Percentiles rank a stretch among this genome's conserved stretches.
These are phyloP conservation scores for Microdochium nivale DNA, from an alignment of 2,329 filamentous ascomycete genomes.

Conservation along the genomic window DNA sequence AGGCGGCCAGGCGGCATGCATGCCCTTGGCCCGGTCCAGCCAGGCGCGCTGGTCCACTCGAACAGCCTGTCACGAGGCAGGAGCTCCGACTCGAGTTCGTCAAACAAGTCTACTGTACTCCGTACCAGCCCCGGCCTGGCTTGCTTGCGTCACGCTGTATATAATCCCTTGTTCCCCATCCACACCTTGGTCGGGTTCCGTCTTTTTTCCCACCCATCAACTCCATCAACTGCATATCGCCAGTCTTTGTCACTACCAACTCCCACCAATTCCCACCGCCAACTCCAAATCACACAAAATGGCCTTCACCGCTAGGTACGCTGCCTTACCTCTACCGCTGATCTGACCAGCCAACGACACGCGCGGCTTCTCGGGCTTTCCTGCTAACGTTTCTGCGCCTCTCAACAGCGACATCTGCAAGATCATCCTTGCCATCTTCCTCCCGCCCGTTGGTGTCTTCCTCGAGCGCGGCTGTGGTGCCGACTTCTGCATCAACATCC, in stretches of 20 bases:
- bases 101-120: too few relatives aligned
- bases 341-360: slow-evolving; percentile 2
- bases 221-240: neutral
- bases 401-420: slow-evolving; percentile 50
- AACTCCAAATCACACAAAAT: slow-evolving; percentile 27
- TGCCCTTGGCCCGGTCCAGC: too few relatives aligned
- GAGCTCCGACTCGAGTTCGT: too few relatives aligned
- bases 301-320: slow-evolving; percentile 51
- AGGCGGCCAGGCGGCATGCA: too few relatives aligned
- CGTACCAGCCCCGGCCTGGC: too few relatives aligned
- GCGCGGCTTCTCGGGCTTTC: too few relatives aligned
- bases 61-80: too few relatives aligned
- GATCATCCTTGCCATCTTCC: slow-evolving; percentile 68
- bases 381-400: slow-evolving; percentile 4
- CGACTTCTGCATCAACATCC: slow-evolving; percentile 73
- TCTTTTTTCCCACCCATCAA: neutral
- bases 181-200: neutral
- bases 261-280: neutral
- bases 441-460: slow-evolving; percentile 74
- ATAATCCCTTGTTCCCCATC: neutral
- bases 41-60: too few relatives aligned
- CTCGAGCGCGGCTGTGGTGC: slow-evolving; percentile 71
- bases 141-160: neutral
- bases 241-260: neutral
- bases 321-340: too few relatives aligned